Evolutionary conservation across 495 filamentous ascomycete genomes (phyloP), one percentile per base, ranked within the genome.

Genomic region (Chaetomium cochliodes): DNA sequence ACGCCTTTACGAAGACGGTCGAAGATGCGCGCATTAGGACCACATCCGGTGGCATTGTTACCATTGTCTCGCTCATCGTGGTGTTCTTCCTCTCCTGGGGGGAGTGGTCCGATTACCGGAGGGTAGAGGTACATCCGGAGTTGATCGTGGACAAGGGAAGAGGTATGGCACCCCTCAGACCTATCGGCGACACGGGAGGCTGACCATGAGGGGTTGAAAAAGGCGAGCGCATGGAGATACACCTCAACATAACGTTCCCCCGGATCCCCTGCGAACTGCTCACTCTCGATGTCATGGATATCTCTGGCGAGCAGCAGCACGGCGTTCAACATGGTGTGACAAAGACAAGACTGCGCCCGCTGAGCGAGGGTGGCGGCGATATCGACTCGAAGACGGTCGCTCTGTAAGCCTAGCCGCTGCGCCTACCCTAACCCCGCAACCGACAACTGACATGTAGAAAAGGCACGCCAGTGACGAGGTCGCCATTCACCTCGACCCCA

Each of bases 221-320:
- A 93, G 91, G 91, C 70, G 91, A 98, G 81, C 89, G 92, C 74
- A 97, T 98, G 91, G 94, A 98, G 70, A 98, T 98, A 65, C 92
- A 96, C 75, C 84, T 98, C 79, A 98, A 98, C 81, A 91, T 98
- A 67, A 93, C 91, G 22, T 98, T 98, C 77, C 94, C 96, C 6
- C 88, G 87, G 39, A 81, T 98, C 37, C 94, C 94, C 39, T 98
- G 94, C 80, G 93, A 98, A 76, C 87, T 98, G 54, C 79, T 98
- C 58, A 97, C 94, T 18, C 86, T 98, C 67, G 94, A 98, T 73
- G 93, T 98, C 44, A 98, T 98, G 94, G 94, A 98, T 77, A 93
- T 98, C 13, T 96, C 91, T 16, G 94, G 94, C 49, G 94, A 98
- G 75, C 89, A 97, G 73, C 94, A 98, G 73, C 87, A 89, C 56